Evolutionary conservation across 352 stramenopile genomes (phyloP), one percentile per base, ranked within the genome.

Genomic region (Thraustochytrium sp.): DNA sequence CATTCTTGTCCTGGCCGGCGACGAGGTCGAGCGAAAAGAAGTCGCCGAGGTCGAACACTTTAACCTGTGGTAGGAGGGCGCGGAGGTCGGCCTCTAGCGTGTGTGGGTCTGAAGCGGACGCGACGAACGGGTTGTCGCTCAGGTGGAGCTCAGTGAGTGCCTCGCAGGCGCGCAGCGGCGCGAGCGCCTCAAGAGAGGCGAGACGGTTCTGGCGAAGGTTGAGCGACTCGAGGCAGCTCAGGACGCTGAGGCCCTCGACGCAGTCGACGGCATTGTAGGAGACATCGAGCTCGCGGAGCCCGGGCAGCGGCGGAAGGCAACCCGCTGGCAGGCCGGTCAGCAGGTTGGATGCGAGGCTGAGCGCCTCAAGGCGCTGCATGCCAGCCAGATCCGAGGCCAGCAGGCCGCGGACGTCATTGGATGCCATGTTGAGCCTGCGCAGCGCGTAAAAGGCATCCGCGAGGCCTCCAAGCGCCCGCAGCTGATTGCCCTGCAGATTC

Each of bases 241-340:
- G 54, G 37, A 82, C 56, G 61, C 74, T 82, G 40, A 82, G 53
- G 9, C 74, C 74, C 34, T 82, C 74, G n/a, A 82, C 46, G 37
- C 34, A 29, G 4, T 73, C 48, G 23, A 82, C n/a, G 16, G 40
- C 56, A 31, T 82, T 82, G 55, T 82, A 82, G 63, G 49, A 73
- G 2, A 82, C 51, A 26, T 82, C 56, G 11, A 82, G 74, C 8
- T 18, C 16, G 34, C 26, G 0, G 26, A 82, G 53, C 36, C 18
- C 46, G 13, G 37, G 11, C 23, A 82, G 74, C 23, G 74, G 74
- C 37, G 74, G 74, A 11, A 82, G 26, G n/a, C 11, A 55, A 11
- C 74, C 74, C 5, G 74, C 40, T 26, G 56, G 37, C 5, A 82
- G 37, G 23, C 16, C 23, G 3, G 9, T 1, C 51, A 82, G 42